Conservation (phyloP, 139 green algal genomes). For the Auxenochlorella protothecoides region DNA sequence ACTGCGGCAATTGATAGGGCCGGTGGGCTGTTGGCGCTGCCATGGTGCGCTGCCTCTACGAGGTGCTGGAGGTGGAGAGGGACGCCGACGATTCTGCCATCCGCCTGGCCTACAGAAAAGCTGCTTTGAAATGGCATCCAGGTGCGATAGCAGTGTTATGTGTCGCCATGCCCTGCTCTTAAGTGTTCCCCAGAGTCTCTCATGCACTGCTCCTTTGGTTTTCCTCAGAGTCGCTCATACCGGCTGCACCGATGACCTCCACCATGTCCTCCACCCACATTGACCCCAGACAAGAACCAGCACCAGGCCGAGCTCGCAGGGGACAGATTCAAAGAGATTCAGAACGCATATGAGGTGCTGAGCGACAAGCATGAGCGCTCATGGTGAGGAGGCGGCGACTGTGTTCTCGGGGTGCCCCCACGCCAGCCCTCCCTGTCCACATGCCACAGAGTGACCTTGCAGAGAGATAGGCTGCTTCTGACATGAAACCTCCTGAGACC, state of each 20-base stretch:
- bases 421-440: background rate
- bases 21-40: background rate
- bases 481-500: background rate
- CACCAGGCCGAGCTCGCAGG: slow-evolving; percentile 55
- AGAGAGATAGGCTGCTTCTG: no score
- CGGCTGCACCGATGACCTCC: background rate
- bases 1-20: no score
- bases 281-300: slow-evolving; percentile 74
- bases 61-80: slow-evolving; percentile 55
- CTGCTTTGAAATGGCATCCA: slow-evolving; percentile 38
- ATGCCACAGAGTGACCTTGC: background rate
- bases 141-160: slow-evolving; percentile 10
- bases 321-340: slow-evolving; percentile 82
- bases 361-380: slow-evolving; percentile 82
- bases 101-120: slow-evolving; percentile 59
- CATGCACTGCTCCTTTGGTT: background rate
- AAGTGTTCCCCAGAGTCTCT: background rate
- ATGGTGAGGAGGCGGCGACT: slow-evolving; percentile 40
- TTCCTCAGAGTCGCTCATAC: background rate
- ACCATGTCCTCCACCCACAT: background rate
- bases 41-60: slow-evolving; percentile 62
- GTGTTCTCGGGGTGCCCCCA: no score
- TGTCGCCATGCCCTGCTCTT: no score
- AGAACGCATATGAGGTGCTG: slow-evolving; percentile 93
- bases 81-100: slow-evolving; percentile 55